Evolutionary conservation across 495 filamentous ascomycete genomes (phyloP), one percentile per base, ranked within the genome.

Genomic region (Glutinoglossum americanum): DNA sequence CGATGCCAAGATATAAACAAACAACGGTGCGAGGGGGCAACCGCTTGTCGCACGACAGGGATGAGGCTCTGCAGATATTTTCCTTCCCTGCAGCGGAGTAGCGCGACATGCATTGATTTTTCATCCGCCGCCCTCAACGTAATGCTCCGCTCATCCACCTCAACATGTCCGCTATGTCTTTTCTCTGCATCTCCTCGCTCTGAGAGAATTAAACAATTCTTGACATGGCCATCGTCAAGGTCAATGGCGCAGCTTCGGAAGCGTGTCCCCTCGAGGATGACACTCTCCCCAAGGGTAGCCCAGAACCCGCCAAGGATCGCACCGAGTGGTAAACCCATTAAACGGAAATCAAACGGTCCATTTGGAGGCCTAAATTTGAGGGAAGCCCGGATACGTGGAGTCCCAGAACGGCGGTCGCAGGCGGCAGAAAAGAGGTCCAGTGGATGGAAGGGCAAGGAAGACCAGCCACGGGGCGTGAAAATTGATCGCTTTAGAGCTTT

Each of bases 291-390:
- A 39, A 72, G 74, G 54, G 88, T 93, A 44, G 76, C 75, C 57
- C 72, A 73, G 59, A 60, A 75, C 6, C 66, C 74, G 8, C 63
- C 74, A 23, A 78, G 72, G 59, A 68, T 69, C 51, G 62, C 63
- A 53, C 67, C 69, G 57, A 59, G 45, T 25, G 62, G 57, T 26
- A 58, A 57, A 30, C 61, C 60, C 2, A 30, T 51, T 6, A 59
- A 57, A 60, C 60, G 63, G 57, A 35, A 49, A 19, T 51, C 61
- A 32, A 64, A 64, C 33, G 80, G 85, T 0, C 88, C 89, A 0
- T 94, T 84, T 61, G 78, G 76, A 9, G 80, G 74, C 21, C 87
- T 89, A 82, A 96, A 96, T 67, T 73, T 77, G 60, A 92, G 76
- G 8, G 72, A 75, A 45, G 81, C 81, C 28, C 77, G 79, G n/a